These are phyloP conservation scores for Ceratobasidium papillatum DNA, from an alignment of 1,284 basidiomycete genomes.

Conservation along the genomic window DNA sequence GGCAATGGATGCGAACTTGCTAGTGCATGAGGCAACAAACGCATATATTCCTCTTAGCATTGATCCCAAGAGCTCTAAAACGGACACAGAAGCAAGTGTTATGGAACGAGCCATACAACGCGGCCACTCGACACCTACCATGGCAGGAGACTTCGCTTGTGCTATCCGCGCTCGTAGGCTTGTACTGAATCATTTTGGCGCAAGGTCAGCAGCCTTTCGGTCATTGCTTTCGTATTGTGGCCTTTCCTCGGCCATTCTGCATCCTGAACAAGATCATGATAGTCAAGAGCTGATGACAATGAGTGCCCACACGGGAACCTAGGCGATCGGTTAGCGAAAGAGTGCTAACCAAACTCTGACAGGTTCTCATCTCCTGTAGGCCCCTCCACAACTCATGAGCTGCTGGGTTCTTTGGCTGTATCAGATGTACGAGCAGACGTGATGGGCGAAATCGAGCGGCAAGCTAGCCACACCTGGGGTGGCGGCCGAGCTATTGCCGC, in stretches of 20 bases:
- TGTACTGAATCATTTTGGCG: conserved; percentile 85
- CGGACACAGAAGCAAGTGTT: conserved; percentile 58
- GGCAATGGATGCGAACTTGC: conserved; percentile 68
- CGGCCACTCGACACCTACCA: conserved; percentile 84
- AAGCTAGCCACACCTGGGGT: conserved; percentile 68
- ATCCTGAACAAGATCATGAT: neutral
- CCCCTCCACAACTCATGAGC: conserved; percentile 52
- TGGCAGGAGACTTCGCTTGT: conserved; percentile 83
- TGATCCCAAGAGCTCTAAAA: conserved; percentile 58
- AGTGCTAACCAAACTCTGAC: conserved; percentile 55
- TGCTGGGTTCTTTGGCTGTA: conserved; percentile 52
- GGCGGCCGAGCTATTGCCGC: conserved; percentile 62
- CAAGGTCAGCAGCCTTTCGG: conserved; percentile 60
- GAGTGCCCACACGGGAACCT: conserved; percentile 46
- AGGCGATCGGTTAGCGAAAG: neutral
- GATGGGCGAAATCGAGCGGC: conserved; percentile 70
- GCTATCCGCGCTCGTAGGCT: conserved; percentile 69
- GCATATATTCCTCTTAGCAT: conserved; percentile 70
- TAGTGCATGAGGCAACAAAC: conserved; percentile 88
- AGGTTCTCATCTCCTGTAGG: conserved; percentile 56
- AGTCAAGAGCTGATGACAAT: conserved; percentile 5
- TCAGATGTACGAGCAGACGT: conserved; percentile 52
- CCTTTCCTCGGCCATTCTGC: neutral
- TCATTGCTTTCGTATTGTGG: neutral
- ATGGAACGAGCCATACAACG: conserved; percentile 64